Evolutionary conservation across 805 yeast genomes (phyloP), one percentile per base, ranked within the genome.

Genomic region (Candida manassasensis): DNA sequence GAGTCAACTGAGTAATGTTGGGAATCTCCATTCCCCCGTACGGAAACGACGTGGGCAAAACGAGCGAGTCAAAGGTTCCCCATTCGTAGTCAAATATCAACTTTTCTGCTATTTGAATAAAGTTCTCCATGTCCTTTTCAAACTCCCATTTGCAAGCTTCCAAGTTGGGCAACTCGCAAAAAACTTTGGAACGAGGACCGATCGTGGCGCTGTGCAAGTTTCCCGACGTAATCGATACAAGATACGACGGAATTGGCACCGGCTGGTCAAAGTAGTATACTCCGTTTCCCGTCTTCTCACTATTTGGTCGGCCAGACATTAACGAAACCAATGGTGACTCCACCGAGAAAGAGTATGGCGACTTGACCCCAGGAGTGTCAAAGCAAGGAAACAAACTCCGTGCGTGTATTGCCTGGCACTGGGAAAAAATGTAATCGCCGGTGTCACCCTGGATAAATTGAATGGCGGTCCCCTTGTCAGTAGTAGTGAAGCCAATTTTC

Each of bases 21-120:
- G 66, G 66, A 38, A 55, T 60, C 32, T 60, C 66, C 66, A 60
- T 60, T n/a, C 64, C 66, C 13, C 66, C 66, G 36, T 59, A 60
- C 3, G 66, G 66, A 39, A 58, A 60, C 27, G 56, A 48, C 24
- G 42, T 27, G 0, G 65, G 65, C 14, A 60, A 39, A n/a, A 60
- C 53, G 39, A 60, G 48, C n/a, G 61, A 56, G 43, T 60, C 61
- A 38, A 54, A 60, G 21, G 52, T 41, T 6, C 43, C 35, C 66
- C 66, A 60, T 43, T 60, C 64, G 45, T 60, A 60, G 19, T 48
- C 50, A 39, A 59, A 60, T 6, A 57, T 45, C 43, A 59, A 49
- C 13, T 45, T 39, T 39, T 60, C 66, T n/a, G 64, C 64, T 27
- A 59, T 52, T 39, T 54, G 47, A 33, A 60, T 46, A 39, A 57